These are phyloP conservation scores for Boletus rex-veris DNA, from an alignment of 768 basidiomycete genomes.

Conservation along the genomic window DNA sequence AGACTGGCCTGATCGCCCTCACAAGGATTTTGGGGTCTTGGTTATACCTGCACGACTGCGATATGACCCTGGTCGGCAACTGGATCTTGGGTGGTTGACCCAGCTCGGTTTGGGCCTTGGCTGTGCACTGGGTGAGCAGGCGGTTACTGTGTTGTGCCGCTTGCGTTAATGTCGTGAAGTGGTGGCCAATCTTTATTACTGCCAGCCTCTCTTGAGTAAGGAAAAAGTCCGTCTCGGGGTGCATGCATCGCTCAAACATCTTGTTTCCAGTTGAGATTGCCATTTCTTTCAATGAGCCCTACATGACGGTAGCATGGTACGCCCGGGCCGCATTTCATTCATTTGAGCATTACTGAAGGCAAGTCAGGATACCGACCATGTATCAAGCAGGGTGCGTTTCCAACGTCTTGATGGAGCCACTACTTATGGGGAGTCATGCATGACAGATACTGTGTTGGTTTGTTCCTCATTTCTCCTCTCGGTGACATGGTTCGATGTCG, in stretches of 20 bases:
- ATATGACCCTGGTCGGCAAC: conserved; percentile 38
- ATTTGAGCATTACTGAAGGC: neutral
- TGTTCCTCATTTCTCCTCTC: conserved; percentile 43
- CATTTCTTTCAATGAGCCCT: conserved; percentile 33
- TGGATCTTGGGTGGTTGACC: conserved; percentile 35
- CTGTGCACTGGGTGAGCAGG: conserved; percentile 42
- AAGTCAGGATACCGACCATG: conserved; percentile 55
- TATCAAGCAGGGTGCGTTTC: conserved; percentile 58
- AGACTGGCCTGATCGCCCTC: neutral
- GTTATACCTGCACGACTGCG: conserved; percentile 42
- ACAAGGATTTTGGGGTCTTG: conserved; percentile 42
- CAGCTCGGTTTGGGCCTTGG: conserved; percentile 47
- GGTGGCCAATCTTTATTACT: conserved; percentile 77
- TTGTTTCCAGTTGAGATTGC: conserved; percentile 30
- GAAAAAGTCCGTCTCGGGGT: conserved; percentile 15
- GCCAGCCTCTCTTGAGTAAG: conserved; percentile 71
- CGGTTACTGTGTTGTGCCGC: neutral
- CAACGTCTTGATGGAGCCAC: too few species aligned
- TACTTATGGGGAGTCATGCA: neutral
- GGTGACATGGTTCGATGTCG: conserved; percentile 46
- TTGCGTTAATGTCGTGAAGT: conserved; percentile 12
- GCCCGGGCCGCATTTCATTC: neutral
- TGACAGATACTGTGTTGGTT: conserved; percentile 25
- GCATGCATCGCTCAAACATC: neutral
- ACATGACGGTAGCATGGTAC: conserved; percentile 34